Base-by-base conservation (phyloP, 768 basidiomycete genomes). In the Tricholomella constricta region DNA sequence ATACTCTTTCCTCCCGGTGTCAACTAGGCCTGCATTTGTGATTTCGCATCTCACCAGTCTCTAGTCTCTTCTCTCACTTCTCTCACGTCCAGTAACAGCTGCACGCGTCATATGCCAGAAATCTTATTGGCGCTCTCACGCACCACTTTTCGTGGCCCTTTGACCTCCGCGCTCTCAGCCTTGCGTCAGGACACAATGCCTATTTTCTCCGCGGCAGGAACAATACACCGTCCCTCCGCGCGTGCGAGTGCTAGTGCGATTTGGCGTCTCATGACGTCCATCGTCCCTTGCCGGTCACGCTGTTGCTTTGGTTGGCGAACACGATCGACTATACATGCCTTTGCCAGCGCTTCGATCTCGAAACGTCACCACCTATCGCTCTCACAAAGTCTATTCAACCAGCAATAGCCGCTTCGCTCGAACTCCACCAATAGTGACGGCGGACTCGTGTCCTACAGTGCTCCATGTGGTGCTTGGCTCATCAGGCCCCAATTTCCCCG, bases 31-130 rank as follows among this genome's bases (percentile, higher is more conserved):
- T 46, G 22, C 32, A 35, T 45, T 36, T 34, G 32, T 57, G 31
- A 40, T 31, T 61, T 55, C 23, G n/a, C 55, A 58, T 62, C 58
- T 52, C 58, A 60, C 59, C 48, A 48, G 27, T 14, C 32, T 22
- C 38, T 14, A 47, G 19, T 43, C 48, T 43, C 36, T 17, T 43
- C n/a, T n/a, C n/a, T n/a, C n/a, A n/a, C n/a, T n/a, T n/a, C 58
- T 62, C 60, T 56, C 54, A 59, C 57, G 54, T 52, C 50, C 26
- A 34, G 5, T 36, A 51, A 40, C 42, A 32, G 50, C 46, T n/a
- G 45, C 41, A 45, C 38, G 45, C 45, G 36, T 40, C 44, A 40
- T 49, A n/a, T 20, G 51, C 49, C 35, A 37, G 53, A 55, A 42
- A 15, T 37, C 20, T 25, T 25, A 42, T 32, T 22, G 14, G 22